Percentiles rank a stretch among this genome's conserved stretches.
These are phyloP conservation scores for Chytriomyces sp. DNA, from an alignment of 192 early-diverging fungal species.

Conservation along the genomic window DNA sequence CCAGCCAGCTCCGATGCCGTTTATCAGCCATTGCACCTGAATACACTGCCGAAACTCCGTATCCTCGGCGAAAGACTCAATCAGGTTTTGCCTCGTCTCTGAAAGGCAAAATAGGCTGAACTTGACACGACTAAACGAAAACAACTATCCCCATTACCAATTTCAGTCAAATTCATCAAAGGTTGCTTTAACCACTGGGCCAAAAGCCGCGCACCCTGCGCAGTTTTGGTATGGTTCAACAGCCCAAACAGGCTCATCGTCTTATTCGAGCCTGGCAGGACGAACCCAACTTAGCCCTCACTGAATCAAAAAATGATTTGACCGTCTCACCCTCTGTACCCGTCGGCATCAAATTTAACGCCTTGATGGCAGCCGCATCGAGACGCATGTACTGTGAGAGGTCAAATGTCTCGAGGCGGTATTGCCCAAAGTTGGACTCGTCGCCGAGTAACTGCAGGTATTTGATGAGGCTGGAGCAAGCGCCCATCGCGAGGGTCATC, in stretches of 20 bases:
- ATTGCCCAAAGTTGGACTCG: slow-evolving; percentile 79
- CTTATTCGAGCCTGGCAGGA: slow-evolving; percentile 53
- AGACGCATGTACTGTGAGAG: slow-evolving; percentile 89
- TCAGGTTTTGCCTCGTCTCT: slow-evolving; percentile 72
- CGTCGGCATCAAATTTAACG: slow-evolving; percentile 81
- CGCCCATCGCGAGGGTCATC: slow-evolving; percentile 68
- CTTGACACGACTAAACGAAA: too few species aligned
- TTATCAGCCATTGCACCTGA: slow-evolving; percentile 29
- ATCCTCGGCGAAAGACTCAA: slow-evolving; percentile 70
- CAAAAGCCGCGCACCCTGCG: slow-evolving; percentile 81
- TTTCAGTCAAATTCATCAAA: slow-evolving; percentile 68
- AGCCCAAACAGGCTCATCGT: slow-evolving; percentile 78
- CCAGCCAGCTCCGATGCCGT: not conserved
- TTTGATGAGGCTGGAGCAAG: slow-evolving; percentile 70
- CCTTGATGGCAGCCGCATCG: slow-evolving; percentile 85
- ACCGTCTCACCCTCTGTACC: slow-evolving; percentile 26
- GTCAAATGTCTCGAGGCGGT: slow-evolving; percentile 69
- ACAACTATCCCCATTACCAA: too few species aligned
- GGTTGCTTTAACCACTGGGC: slow-evolving; percentile 95
- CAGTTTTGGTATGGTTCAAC: slow-evolving; percentile 86
- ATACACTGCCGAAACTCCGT: slow-evolving; percentile 62
- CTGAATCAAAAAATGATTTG: not conserved
- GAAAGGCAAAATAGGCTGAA: too few species aligned
- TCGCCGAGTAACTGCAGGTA: slow-evolving; percentile 76
- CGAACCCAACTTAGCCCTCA: not conserved